Evolutionary conservation across 129 eudicot species (phyloP).

Genomic region (Ambrosia artemisiifolia): DNA sequence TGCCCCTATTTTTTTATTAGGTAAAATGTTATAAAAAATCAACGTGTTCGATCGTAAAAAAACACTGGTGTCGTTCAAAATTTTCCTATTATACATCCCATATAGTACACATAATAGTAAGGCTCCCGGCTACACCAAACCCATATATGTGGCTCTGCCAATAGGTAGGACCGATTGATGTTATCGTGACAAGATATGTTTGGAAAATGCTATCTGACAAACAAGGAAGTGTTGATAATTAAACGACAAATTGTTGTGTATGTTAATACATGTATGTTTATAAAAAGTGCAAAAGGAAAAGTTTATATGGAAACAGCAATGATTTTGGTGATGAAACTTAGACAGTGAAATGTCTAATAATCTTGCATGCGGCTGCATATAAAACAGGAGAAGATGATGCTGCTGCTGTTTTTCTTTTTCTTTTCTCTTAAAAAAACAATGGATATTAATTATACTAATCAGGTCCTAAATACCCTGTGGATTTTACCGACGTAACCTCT

Average conservation of each 20-base stretch:
- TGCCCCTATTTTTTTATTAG: no score
- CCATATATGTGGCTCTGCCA: background rate
- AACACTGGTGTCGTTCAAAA: no score
- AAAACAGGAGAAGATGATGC: slow-evolving; percentile 27
- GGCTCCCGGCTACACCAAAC: no score
- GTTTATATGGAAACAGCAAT: slow-evolving; percentile 35
- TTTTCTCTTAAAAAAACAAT: no score
- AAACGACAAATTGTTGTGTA: background rate
- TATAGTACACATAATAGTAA: no score
- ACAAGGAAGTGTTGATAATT: background rate
- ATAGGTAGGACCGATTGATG: background rate
- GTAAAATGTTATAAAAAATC: no score
- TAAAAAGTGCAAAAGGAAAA: background rate
- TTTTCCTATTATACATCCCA: no score
- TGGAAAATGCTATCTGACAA: background rate
- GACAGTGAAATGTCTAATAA: slow-evolving; percentile 41
- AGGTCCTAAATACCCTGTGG: background rate
- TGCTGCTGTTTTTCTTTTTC: background rate
- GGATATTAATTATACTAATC: background rate
- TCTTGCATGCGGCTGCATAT: slow-evolving; percentile 33
- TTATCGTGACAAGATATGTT: slow-evolving; percentile 16
- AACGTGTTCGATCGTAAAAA: no score
- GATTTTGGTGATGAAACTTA: slow-evolving; percentile 30
- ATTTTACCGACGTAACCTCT: no score
- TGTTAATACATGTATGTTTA: background rate